Evolutionary conservation across 176 grass and related monocot species (phyloP).

Genomic region (Zoysia pacifica): DNA sequence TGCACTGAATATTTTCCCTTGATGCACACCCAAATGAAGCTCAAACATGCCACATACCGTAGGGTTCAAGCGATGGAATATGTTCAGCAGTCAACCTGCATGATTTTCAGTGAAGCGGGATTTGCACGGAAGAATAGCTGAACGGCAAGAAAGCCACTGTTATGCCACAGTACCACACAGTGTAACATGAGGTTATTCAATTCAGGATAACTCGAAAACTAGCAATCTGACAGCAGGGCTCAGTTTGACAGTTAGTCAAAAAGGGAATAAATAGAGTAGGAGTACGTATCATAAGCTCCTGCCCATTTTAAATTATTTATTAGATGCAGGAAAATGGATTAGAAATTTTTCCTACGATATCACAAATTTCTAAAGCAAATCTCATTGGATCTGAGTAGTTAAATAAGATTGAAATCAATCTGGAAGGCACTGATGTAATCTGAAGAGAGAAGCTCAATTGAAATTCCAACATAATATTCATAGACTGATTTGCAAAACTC

Average conservation of each 20-base stretch:
- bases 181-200: slow-evolving; percentile 8
- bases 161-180: background rate
- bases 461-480: background rate
- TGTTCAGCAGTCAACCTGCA: slow-evolving; percentile 24
- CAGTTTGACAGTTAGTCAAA: slow-evolving; percentile 7
- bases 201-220: background rate
- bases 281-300: background rate
- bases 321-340: background rate
- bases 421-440: background rate
- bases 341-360: background rate
- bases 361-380: background rate
- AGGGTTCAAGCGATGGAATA: background rate
- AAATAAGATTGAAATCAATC: background rate
- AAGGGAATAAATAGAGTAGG: slow-evolving; percentile 12
- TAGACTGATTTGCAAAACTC: background rate
- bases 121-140: slow-evolving; percentile 32
- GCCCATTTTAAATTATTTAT: background rate
- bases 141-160: background rate
- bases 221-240: slow-evolving; percentile 6
- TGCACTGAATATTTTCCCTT: no score
- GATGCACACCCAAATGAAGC: slow-evolving; percentile 26
- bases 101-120: slow-evolving; percentile 44
- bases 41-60: slow-evolving; percentile 24
- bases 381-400: background rate
- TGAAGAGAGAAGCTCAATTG: background rate